Conservation (phyloP, 2,329 filamentous ascomycete genomes). For the Pestalotiopsis sp. region DNA sequence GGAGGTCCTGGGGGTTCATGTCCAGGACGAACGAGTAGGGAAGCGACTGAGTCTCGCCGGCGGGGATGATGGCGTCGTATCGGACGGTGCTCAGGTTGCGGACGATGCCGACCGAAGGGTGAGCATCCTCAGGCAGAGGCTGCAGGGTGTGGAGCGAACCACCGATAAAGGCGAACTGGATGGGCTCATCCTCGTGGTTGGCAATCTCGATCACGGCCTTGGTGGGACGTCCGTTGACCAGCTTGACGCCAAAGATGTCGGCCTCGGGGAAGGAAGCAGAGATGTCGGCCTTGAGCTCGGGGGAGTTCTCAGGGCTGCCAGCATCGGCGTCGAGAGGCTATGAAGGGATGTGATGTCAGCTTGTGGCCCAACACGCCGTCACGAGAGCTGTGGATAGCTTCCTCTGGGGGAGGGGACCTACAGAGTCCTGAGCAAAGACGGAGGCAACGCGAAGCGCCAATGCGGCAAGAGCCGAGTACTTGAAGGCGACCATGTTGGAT, state of each 20-base stretch:
- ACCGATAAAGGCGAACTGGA: slow-evolving; percentile 76
- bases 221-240: slow-evolving; percentile 89
- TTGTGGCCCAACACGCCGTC: not conserved
- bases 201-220: slow-evolving; percentile 79
- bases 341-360: slow-evolving; percentile 5
- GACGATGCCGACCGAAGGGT: slow-evolving; percentile 60
- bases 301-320: slow-evolving; percentile 25
- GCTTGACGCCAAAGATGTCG: slow-evolving; percentile 93
- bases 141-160: slow-evolving; percentile 69
- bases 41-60: slow-evolving; percentile 75
- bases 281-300: slow-evolving; percentile 65
- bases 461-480: slow-evolving; percentile 35
- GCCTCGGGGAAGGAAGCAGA: slow-evolving; percentile 66
- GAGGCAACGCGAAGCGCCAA: slow-evolving; percentile 33
- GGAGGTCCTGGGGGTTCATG: slow-evolving; percentile 89
- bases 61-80: slow-evolving; percentile 74
- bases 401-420: slow-evolving; percentile 20
- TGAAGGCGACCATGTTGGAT: slow-evolving; percentile 34
- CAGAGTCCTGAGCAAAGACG: slow-evolving; percentile 33
- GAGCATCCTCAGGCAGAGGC: slow-evolving; percentile 51
- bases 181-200: slow-evolving; percentile 79
- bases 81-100: slow-evolving; percentile 82
- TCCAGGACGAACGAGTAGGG: slow-evolving; percentile 87
- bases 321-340: slow-evolving; percentile 30
- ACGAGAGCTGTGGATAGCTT: not conserved